Evolutionary conservation across 352 stramenopile genomes (phyloP), one percentile per base, ranked within the genome.

Genomic region (Peronospora tabacina): DNA sequence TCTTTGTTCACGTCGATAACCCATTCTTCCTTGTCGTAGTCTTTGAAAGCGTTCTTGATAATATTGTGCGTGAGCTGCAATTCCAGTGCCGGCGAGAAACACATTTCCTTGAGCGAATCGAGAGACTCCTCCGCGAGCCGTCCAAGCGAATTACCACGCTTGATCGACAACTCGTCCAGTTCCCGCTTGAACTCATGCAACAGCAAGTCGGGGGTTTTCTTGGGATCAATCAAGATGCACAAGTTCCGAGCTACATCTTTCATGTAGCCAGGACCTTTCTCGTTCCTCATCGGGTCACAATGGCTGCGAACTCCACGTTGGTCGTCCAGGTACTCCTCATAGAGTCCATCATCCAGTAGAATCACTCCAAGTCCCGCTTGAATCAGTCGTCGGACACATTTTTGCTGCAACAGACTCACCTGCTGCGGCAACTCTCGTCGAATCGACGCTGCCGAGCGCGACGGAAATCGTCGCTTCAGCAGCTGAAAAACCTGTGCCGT

Each of bases 21-120:
- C 82, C 82, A 90, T 49, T 89, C 80, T 43, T 94, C 82, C 55
- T 87, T 94, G 50, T 94, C 82, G 32, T 88, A 94, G 53, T 94
- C 82, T 28, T 73, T 75, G 16, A 91, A 82, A 0, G 82, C 82
- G 47, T 94, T 94, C 53, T 85, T 64, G 44, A 94, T 94, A 45
- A 94, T 91, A 44, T 91, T 94, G 64, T 94, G 82, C 28, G 82
- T 94, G 10, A 94, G 50, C 42, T 94, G 82, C 37, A 94, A 58
- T 55, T 94, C 82, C 26, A 94, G 50, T 3, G 82, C 82, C 0
- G 82, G 82, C 35, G 82, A 90, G 53, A 94, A 94, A 38, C 78
- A 88, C 75, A 94, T 82, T 20, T 85, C 70, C 28, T 82, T 85
- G 22, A 90, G 64, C 32, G 80, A 80, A 30, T 91, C 76, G 7